Base-by-base conservation (phyloP, 805 yeast species). In the Kuraishia hungarica region DNA sequence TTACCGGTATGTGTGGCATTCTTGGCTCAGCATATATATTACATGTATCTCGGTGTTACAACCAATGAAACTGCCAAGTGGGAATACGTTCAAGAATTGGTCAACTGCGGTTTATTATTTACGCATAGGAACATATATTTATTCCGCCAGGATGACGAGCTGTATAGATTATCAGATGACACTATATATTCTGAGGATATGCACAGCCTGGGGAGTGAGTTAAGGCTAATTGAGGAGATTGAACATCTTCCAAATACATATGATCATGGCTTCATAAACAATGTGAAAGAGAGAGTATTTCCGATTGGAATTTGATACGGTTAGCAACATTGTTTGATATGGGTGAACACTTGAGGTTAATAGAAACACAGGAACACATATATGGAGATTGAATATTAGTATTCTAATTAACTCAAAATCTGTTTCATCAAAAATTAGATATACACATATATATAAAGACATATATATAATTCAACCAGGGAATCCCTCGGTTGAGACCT, bases 61-160 rank as follows among this genome's bases (percentile, higher is more conserved):
- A 81, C 86, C 5, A 81, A 79, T 61, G 86, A 81, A 62, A 67
- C 75, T 0, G 74, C 72, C 17, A 81, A 81, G 61, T 81, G 86
- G 86, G 74, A 71, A 17, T 78, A 73, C 26, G 69, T 81, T n/a
- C 74, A 75, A 47, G 67, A 72, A 51, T 64, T 78, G 53, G 61
- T 75, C 1, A 51, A 60, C 17, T 35, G 63, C 8, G 64, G 67
- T 0, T 50, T 65, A 6, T 64, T 77, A 2, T 75, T 66, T 58
- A 61, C 58, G 48, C 55, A 64, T 23, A 58, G 56, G 1, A 39
- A 46, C 2, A 39, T 49, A 3, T 35, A 35, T 35, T 3, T 35
- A 6, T 35, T 35, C 43, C 43, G 43, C 11, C 43, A 35, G 43
- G 43, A 35, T 35, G 43, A 35, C 17, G 43, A 35, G 11, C 17